phyloP scores from a whole-genome alignment of 2,329 filamentous ascomycete genomes.

The Fusarium sp. region DNA sequence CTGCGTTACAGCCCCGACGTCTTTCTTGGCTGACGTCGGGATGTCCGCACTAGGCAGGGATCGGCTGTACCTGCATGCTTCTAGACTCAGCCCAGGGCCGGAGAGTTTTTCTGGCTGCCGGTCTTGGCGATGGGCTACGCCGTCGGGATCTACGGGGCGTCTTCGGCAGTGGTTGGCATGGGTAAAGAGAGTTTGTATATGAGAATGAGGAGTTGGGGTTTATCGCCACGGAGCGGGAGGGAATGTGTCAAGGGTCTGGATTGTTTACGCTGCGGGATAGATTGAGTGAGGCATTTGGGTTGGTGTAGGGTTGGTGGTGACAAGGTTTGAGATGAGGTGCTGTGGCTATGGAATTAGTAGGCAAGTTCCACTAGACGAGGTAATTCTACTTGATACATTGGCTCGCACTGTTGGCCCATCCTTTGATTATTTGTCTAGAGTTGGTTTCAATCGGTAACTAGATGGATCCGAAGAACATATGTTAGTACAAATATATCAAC shows the following conservation, averaged over 20 bases:
- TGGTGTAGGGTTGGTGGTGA: not conserved
- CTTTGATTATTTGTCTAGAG: not conserved
- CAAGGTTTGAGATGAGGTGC: not conserved
- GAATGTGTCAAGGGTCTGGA: not conserved
- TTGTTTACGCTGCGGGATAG: not conserved
- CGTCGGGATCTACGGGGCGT: not conserved
- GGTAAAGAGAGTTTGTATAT: not conserved
- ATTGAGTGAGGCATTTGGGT: not conserved
- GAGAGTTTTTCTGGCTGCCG: not conserved
- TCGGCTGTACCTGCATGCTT: conserved; percentile 17
- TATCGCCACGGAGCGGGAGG: not conserved
- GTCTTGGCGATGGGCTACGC: conserved; percentile 11
- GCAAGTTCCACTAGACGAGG: not conserved
- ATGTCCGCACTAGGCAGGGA: not conserved
- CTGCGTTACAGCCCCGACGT: not conserved
- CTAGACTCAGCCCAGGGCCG: not conserved
- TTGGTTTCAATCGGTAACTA: not conserved
- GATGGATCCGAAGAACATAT: no score
- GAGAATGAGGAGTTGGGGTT: no score
- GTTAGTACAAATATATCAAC: no score
- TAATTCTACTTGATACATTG: not conserved
- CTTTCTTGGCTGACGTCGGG: conserved; percentile 25
- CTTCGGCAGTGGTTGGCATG: not conserved
- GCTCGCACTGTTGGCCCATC: not conserved
- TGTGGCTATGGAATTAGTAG: not conserved